These are phyloP conservation scores for Aspergillus texensis DNA, from an alignment of 2,329 filamentous ascomycete genomes.

Conservation along the genomic window DNA sequence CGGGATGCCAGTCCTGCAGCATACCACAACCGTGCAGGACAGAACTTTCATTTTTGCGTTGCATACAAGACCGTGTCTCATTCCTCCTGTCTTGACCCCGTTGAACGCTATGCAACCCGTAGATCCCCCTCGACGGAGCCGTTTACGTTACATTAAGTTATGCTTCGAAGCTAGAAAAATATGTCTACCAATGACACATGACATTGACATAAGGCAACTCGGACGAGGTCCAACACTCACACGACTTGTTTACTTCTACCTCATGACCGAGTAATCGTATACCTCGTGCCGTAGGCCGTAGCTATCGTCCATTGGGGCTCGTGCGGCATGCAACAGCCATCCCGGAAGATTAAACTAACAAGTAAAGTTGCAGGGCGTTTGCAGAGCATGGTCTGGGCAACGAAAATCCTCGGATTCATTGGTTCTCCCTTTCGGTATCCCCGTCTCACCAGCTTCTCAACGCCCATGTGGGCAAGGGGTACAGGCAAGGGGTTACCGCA, in stretches of 20 bases:
- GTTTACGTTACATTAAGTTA: slow-evolving; percentile 12
- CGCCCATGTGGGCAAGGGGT: slow-evolving; percentile 12
- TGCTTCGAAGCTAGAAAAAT: neutral
- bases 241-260: neutral
- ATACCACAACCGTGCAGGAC: neutral
- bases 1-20: neutral
- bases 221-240: neutral
- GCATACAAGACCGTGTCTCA: slow-evolving; percentile 12
- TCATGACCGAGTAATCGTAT: neutral
- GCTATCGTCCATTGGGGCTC: slow-evolving; percentile 5
- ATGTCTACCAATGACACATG: neutral
- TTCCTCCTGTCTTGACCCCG: slow-evolving; percentile 16
- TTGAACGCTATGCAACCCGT: slow-evolving; percentile 17
- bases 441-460: neutral
- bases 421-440: neutral
- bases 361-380: slow-evolving; percentile 15
- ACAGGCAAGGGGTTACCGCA: slow-evolving; percentile 14
- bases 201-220: neutral
- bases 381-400: slow-evolving; percentile 14
- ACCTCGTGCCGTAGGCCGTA: neutral
- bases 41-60: neutral
- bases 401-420: slow-evolving; percentile 6
- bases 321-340: slow-evolving; percentile 19
- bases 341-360: slow-evolving; percentile 7
- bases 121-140: neutral